Evolutionary conservation across 805 yeast species (phyloP), one percentile per base, ranked within the genome.

Genomic region (Wickerhamiella musiphila): DNA sequence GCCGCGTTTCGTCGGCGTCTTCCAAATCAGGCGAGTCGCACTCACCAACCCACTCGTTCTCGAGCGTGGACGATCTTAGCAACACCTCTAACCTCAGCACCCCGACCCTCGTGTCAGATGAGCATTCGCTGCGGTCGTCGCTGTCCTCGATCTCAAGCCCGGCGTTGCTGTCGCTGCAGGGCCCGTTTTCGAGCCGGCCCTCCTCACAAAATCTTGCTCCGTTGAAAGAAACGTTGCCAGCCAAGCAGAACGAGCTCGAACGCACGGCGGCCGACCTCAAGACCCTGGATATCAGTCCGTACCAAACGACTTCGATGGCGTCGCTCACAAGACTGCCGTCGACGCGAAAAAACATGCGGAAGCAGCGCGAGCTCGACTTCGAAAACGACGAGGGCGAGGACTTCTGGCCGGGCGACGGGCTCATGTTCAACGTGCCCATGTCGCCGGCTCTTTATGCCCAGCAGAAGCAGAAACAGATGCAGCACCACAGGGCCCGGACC

Each of bases 351-450:
- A 26, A 36, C 18, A 19, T 33, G 11, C 36, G 46, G 12, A 45
- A 44, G 27, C 55, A 53, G 38, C 47, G 56, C 17, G 57, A 54
- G 35, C 23, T 32, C 24, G 51, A 48, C 10, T 48, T 40, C 34
- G 60, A 54, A 5, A 52, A 52, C 24, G 50, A 53, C 12, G 63
- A 57, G 28, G 69, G 66, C 12, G 75, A 70, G 40, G 70, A 67
- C 36, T 66, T 68, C 35, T 52, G 69, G 26, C 71, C 71, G 1
- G 68, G 62, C 26, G 65, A 65, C 34, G 52, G 63, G 15, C 58
- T 65, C 15, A 65, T 73, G 36, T 74, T 58, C 52, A 73, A 75
- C 42, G 77, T 75, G 13, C 83, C 83, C 3, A 52, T 70, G 32
- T 62, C 77, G 0, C 73, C 69, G 29, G 64, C 76, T 0, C 51